Percentiles rank a stretch among this genome's conserved stretches.
These are phyloP conservation scores for Actinidia chinensis DNA, from an alignment of 179 eudicot genomes.

Conservation along the genomic window DNA sequence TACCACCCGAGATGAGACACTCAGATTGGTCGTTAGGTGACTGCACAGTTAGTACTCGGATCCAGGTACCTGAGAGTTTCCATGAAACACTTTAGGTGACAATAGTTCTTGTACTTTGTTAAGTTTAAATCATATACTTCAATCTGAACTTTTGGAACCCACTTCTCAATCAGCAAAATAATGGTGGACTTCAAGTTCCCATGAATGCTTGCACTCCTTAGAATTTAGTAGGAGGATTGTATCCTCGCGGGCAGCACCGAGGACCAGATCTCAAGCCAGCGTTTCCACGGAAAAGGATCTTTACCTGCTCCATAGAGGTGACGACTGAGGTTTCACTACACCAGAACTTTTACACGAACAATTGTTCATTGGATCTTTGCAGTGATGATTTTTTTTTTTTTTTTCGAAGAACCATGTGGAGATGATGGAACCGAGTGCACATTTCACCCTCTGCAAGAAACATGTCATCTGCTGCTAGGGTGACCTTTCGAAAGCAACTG, in stretches of 20 bases:
- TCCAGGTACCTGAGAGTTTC: constrained; percentile 38
- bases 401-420: constrained; percentile 10
- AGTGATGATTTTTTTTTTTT: too few relatives aligned
- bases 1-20: constrained; percentile 47
- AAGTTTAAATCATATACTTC: constrained; percentile 28
- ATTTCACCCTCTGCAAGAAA: background rate
- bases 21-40: constrained; percentile 48
- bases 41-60: constrained; percentile 36
- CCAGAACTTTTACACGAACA: constrained; percentile 19
- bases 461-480: background rate
- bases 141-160: constrained; percentile 49
- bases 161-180: constrained; percentile 50
- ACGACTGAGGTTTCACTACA: constrained; percentile 20
- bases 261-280: constrained; percentile 55
- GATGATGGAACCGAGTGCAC: constrained; percentile 5
- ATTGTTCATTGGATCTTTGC: background rate
- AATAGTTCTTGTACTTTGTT: constrained; percentile 1
- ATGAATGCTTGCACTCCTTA: constrained; percentile 36
- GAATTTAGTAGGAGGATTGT: constrained; percentile 38
- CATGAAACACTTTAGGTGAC: constrained; percentile 28
- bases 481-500: constrained; percentile 15
- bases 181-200: constrained; percentile 46
- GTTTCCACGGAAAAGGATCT: constrained; percentile 42
- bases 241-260: constrained; percentile 54
- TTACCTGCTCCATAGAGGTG: constrained; percentile 15